Evolutionary conservation across 2,329 filamentous ascomycete species (phyloP), one percentile per base, ranked within the genome.

Genomic region (Monilinia laxa): DNA sequence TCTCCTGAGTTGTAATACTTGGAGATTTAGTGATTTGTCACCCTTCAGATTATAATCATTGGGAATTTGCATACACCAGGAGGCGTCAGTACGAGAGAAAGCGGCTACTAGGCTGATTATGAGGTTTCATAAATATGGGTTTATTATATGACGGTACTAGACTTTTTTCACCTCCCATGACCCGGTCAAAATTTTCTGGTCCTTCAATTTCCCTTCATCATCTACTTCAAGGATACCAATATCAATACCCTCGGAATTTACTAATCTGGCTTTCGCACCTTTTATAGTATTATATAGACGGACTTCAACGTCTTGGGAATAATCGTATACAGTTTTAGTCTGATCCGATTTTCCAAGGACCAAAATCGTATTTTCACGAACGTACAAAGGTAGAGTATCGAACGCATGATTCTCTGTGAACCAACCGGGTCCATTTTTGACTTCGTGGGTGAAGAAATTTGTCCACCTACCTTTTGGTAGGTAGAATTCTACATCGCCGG

Each of bases 401-500:
- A 83, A 83, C 3, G 73, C 75, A 70, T 83, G 82, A 5, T 73
- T 81, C 68, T 83, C 82, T 3, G 73, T 80, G 28, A 78, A 71
- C 81, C 81, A 83, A 31, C 75, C 76, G 1, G 80, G 79, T 14
- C 81, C 81, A 35, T 76, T 69, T 20, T 77, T 73, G 40, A 77
- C 76, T 67, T 79, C 75, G 12, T 78, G 77, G 62, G 79, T 76
- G 77, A 82, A 83, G 74, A 81, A 82, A 67, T 74, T 80, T n/a
- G 80, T 82, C 82, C 82, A 84, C 38, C 74, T 75, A 12, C 81
- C 82, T n/a, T 77, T 76, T 2, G 83, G 83, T 9, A 84, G 75
- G 72, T 88, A 88, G 71, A 87, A 85, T 35, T 83, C 82, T 0
- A 85, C 84, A 5, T 79, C 78, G 0, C 85, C 84, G 11, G 80